A percentile compares a stretch with the other conserved stretches of the same genome.
These are phyloP conservation scores for Huntiella decipiens DNA, from an alignment of 2,329 filamentous ascomycete species.

Conservation along the genomic window DNA sequence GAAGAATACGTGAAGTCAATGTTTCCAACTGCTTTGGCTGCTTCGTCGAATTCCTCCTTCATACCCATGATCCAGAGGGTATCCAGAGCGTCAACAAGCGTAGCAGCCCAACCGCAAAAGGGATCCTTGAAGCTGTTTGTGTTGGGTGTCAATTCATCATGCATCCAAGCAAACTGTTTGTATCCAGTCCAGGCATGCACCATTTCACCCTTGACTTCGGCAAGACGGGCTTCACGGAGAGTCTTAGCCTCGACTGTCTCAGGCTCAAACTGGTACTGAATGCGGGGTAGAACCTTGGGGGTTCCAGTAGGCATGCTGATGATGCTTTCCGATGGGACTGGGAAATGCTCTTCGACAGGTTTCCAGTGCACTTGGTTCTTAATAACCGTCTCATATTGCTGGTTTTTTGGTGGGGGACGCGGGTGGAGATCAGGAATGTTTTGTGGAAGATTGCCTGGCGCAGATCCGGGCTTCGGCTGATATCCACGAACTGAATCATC, in stretches of 20 bases:
- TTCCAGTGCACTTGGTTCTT: slow-evolving; percentile 43
- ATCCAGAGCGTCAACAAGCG: slow-evolving; percentile 64
- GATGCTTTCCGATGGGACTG: slow-evolving; percentile 49
- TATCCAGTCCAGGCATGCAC: slow-evolving; percentile 69
- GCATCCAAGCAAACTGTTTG: slow-evolving; percentile 57
- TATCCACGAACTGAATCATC: slow-evolving; percentile 1
- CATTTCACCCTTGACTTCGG: slow-evolving; percentile 54
- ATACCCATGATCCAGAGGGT: slow-evolving; percentile 77
- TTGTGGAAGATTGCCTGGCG: neutral
- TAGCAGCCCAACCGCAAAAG: slow-evolving; percentile 84
- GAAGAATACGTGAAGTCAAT: slow-evolving; percentile 70
- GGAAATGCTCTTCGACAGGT: slow-evolving; percentile 58
- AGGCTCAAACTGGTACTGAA: slow-evolving; percentile 54
- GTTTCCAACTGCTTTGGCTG: slow-evolving; percentile 44
- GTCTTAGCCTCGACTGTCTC: slow-evolving; percentile 42
- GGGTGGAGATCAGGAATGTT: neutral
- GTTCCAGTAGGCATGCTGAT: slow-evolving; percentile 57
- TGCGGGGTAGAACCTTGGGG: slow-evolving; percentile 50
- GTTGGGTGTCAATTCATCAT: slow-evolving; percentile 70
- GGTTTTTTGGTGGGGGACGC: neutral
- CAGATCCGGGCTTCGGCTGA: slow-evolving; percentile 1
- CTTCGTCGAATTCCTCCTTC: slow-evolving; percentile 61
- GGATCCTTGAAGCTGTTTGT: slow-evolving; percentile 51
- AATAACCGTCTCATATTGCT: neutral
- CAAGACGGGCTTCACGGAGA: slow-evolving; percentile 44